These are phyloP conservation scores for Termitomyces sp. DNA, from an alignment of 768 basidiomycete species.

Conservation along the genomic window DNA sequence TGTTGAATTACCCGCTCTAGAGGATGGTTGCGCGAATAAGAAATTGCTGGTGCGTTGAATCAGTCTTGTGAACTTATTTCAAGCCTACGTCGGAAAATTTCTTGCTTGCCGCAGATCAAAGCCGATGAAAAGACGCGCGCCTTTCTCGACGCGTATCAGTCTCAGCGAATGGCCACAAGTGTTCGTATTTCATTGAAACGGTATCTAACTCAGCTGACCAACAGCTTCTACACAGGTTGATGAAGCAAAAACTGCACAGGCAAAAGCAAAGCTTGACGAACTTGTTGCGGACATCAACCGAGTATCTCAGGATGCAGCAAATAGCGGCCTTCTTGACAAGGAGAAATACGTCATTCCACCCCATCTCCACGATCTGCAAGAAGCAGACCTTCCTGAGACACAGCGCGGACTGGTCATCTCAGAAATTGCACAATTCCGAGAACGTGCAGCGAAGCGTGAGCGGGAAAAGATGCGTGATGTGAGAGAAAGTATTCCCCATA, in stretches of 20 bases:
- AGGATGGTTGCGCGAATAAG: conserved; percentile 48
- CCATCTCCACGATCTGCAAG: conserved; percentile 95
- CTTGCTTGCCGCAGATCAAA: conserved; percentile 59
- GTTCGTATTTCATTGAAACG: conserved; percentile 39
- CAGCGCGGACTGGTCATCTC: conserved; percentile 89
- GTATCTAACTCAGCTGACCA: background rate
- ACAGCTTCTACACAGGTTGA: conserved; percentile 49
- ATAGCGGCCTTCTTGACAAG: conserved; percentile 69
- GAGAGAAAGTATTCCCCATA: conserved; percentile 46
- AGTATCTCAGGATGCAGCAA: conserved; percentile 68
- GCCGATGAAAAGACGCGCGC: conserved; percentile 93
- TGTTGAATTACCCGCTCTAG: conserved; percentile 48
- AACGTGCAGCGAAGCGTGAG: conserved; percentile 87
- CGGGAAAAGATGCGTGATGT: conserved; percentile 84
- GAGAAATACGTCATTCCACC: conserved; percentile 90
- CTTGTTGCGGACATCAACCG: conserved; percentile 70
- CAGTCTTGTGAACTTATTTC: conserved; percentile 35
- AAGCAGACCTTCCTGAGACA: conserved; percentile 95
- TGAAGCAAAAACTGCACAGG: conserved; percentile 56
- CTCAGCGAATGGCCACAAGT: conserved; percentile 75
- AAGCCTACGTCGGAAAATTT: conserved; percentile 33
- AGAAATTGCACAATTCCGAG: conserved; percentile 94
- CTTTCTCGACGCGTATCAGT: conserved; percentile 81
- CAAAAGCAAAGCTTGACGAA: conserved; percentile 59
- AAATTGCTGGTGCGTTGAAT: conserved; percentile 55